Conservation (phyloP, 305 asterid species). For the Withania somnifera region DNA sequence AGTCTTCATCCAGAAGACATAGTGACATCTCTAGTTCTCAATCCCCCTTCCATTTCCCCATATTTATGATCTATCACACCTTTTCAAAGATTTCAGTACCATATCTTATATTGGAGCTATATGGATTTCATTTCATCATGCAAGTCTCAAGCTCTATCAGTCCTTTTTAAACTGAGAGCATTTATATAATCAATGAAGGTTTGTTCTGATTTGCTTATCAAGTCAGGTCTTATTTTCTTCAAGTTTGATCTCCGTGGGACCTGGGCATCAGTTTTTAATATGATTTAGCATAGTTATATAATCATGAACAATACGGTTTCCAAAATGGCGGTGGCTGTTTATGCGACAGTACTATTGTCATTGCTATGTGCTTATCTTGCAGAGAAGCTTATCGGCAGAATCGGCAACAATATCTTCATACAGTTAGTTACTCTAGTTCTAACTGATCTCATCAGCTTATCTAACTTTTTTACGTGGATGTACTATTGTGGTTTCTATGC, state of each 20-base stretch:
- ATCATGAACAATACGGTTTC: not conserved
- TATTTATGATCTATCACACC: not conserved
- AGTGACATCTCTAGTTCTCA: not conserved
- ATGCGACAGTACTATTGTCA: not conserved
- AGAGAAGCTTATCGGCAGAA: not conserved
- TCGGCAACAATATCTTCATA: not conserved
- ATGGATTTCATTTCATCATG: not conserved
- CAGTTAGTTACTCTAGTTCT: not conserved
- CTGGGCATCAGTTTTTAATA: not conserved
- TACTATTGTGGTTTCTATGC: not conserved
- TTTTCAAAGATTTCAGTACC: not conserved
- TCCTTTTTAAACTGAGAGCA: not conserved
- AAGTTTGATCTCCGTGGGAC: not conserved
- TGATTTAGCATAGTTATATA: not conserved
- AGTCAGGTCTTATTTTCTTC: not conserved
- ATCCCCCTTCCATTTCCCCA: not conserved
- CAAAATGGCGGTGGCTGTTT: not conserved
- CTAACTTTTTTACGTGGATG: not conserved
- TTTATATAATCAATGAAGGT: not conserved
- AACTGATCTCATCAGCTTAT: not conserved
- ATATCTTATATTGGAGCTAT: not conserved
- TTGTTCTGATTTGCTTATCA: not conserved
- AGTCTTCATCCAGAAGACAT: not conserved
- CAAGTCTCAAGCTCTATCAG: not conserved
- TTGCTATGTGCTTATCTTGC: not conserved